Evolutionary conservation across 148 eudicot genomes (phyloP).

Genomic region (Fagopyrum esculentum): DNA sequence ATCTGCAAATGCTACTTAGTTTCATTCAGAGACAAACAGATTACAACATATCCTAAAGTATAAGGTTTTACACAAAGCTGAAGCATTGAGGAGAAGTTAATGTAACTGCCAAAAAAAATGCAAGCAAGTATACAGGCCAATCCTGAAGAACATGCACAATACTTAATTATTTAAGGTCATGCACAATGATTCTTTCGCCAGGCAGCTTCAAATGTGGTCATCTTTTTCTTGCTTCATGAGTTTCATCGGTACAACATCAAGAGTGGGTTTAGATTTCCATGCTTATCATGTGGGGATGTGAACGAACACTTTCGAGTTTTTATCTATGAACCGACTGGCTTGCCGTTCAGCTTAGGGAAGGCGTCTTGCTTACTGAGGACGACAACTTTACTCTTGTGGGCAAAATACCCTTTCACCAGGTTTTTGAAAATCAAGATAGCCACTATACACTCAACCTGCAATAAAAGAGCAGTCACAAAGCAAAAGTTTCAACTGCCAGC

Average conservation of each 20-base stretch:
- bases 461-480: conserved; percentile 5
- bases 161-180: background rate
- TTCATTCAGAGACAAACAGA: background rate
- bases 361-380: conserved; percentile 97
- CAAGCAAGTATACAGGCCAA: background rate
- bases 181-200: background rate
- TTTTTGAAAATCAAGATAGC: conserved; percentile 85
- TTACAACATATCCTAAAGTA: background rate
- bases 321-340: conserved; percentile 49
- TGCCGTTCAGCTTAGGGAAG: conserved; percentile 79
- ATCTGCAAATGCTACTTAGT: background rate
- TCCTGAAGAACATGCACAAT: background rate
- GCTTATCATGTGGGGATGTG: background rate
- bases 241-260: background rate
- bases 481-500: background rate
- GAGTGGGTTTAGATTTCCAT: background rate
- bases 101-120: background rate
- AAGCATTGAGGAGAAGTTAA: background rate
- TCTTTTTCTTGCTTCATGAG: conserved; percentile 2
- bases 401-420: conserved; percentile 90
- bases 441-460: conserved; percentile 89
- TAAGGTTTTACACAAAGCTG: background rate
- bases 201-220: background rate
- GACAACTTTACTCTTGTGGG: conserved; percentile 93
- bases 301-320: background rate